Percentiles rank a stretch among this genome's conserved stretches.
These are phyloP conservation scores for Yamadazyma mexicana DNA, from an alignment of 1,139 yeast genomes.

Conservation along the genomic window DNA sequence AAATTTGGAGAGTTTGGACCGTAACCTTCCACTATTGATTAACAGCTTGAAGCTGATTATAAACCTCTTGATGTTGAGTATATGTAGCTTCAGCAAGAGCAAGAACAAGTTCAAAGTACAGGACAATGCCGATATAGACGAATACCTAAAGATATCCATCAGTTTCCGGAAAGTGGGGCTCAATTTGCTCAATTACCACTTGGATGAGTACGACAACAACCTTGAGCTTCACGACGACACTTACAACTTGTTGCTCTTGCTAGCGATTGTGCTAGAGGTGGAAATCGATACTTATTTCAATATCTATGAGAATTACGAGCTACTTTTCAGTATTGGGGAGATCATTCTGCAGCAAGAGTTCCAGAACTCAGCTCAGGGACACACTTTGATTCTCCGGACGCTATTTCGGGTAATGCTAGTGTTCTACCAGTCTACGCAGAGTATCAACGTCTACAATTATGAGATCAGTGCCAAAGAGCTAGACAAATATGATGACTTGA, in stretches of 20 bases:
- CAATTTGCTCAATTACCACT: slow-evolving; percentile 37
- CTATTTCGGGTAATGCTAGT: slow-evolving; percentile 30
- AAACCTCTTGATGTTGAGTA: slow-evolving; percentile 26
- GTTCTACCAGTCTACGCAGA: slow-evolving; percentile 42
- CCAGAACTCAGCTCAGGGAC: slow-evolving; percentile 14
- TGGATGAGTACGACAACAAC: slow-evolving; percentile 43
- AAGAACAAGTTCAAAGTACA: slow-evolving; percentile 11
- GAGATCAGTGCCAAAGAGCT: slow-evolving; percentile 34
- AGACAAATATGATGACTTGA: slow-evolving; percentile 33
- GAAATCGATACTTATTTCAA: slow-evolving; percentile 39
- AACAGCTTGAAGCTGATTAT: slow-evolving; percentile 26
- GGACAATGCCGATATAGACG: slow-evolving; percentile 22
- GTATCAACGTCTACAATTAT: slow-evolving; percentile 40
- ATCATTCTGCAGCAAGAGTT: neutral
- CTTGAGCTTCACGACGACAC: slow-evolving; percentile 17
- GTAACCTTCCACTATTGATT: slow-evolving; percentile 11
- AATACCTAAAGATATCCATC: slow-evolving; percentile 30
- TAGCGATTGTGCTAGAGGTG: slow-evolving; percentile 37
- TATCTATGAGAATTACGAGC: slow-evolving; percentile 44
- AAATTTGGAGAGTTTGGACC: slow-evolving; percentile 9
- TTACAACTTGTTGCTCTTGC: slow-evolving; percentile 25
- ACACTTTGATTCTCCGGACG: slow-evolving; percentile 7
- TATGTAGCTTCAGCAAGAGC: slow-evolving; percentile 27
- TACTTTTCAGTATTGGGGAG: slow-evolving; percentile 46
- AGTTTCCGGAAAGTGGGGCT: slow-evolving; percentile 40